Evolutionary conservation across 345 rosid species (phyloP), one percentile per base, ranked within the genome.

Genomic region (Trapa bicornis): DNA sequence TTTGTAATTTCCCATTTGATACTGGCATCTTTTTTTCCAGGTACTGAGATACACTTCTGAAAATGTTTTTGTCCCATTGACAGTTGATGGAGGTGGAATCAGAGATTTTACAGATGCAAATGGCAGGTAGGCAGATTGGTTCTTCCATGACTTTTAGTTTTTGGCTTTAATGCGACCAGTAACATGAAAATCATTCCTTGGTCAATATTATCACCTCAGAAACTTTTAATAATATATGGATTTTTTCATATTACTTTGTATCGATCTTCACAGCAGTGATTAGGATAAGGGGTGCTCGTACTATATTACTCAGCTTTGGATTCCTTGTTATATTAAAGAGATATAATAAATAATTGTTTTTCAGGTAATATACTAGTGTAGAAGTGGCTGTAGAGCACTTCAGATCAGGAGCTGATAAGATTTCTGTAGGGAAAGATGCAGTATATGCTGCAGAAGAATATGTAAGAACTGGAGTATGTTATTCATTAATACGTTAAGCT

Each of bases 331-430:
- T 64, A 39, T 41, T 17, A 4, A 22, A 58, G 32, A 45, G 53
- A 47, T 47, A 10, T 47, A 53, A 35, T 16, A 32, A 36, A 42
- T 5, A 1, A 43, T 38, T 61, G 69, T n/a, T 63, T 45, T 65
- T 71, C 83, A 94, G 97, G 90, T 72, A 85, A 72, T 91, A 94
- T 79, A 91, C 99, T 65, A 94, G 99, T 82, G 80, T 94, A 81
- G 97, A 89, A 77, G 99, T 94, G 75, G 99, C 97, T 73, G 83
- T 97, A 52, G 96, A 94, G 76, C 89, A 94, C 81, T 94, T 94
- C 74, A 84, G 96, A 82, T 89, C 99, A 2, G 97, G 99, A 39
- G 97, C 99, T 47, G 99, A 94, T 77, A 94, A 94, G 74, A 82
- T 94, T 47, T 94, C 99, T 64, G 82, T 94, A 61, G 99, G 97